Conservation (phyloP, 1,284 basidiomycete genomes). For the Tilletia caries region DNA sequence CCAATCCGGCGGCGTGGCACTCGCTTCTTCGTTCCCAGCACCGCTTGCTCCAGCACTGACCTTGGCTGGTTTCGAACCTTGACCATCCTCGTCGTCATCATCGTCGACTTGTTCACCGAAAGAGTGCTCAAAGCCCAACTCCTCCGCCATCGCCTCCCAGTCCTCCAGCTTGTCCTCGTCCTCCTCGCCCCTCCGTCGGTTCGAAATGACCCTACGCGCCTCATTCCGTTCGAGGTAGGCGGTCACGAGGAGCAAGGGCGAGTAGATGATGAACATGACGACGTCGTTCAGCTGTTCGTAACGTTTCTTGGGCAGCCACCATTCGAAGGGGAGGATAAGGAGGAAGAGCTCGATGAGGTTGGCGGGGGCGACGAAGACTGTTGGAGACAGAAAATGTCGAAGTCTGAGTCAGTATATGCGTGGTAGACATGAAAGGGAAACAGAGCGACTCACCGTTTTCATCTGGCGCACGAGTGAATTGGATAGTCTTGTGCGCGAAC, state of each 20-base stretch:
- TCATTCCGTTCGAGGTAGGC: slow-evolving; percentile 2
- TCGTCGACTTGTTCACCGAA: not conserved
- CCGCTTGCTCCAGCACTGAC: too few species aligned
- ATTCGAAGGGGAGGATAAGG: slow-evolving; percentile 9
- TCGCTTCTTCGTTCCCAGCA: not conserved
- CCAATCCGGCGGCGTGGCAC: not conserved
- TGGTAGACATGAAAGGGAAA: not conserved
- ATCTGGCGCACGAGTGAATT: slow-evolving; percentile 1
- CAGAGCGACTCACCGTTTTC: not conserved
- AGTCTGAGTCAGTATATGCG: not conserved
- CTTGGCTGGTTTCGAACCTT: too few species aligned
- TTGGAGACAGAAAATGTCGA: not conserved
- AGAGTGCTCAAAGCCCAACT: not conserved
- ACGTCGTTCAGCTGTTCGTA: slow-evolving; percentile 12
- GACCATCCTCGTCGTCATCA: not conserved
- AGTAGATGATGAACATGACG: slow-evolving; percentile 5
- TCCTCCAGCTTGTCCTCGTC: slow-evolving; percentile 1
- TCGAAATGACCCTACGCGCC: not conserved
- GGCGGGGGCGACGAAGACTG: slow-evolving; percentile 6
- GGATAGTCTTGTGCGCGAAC: not conserved
- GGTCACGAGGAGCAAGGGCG: not conserved
- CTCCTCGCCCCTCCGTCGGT: slow-evolving; percentile 2
- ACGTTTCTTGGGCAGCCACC: slow-evolving; percentile 1
- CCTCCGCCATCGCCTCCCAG: slow-evolving; percentile 13
- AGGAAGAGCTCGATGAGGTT: slow-evolving; percentile 12